Percentiles rank a stretch among this genome's conserved stretches.
Conservation (phyloP, 2,329 filamentous ascomycete genomes). For the Monosporascus cannonballus region DNA sequence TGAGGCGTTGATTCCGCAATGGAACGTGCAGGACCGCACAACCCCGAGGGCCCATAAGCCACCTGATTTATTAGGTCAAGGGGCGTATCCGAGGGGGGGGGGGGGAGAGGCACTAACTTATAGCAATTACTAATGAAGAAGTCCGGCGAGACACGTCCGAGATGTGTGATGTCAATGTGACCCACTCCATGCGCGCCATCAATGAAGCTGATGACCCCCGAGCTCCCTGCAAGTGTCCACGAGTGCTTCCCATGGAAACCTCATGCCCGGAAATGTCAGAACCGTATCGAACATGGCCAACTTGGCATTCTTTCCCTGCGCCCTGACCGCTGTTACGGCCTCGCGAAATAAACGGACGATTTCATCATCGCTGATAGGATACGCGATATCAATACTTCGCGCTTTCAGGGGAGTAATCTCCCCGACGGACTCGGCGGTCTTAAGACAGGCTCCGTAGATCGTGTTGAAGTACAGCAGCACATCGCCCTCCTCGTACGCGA, state of each 20-base stretch:
- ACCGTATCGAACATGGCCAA: conserved; percentile 65
- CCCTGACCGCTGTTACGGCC: conserved; percentile 28
- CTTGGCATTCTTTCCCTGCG: conserved; percentile 45
- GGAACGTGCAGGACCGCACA: conserved; percentile 65
- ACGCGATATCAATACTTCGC: no score
- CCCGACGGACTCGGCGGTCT: no score
- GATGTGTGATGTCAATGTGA: conserved; percentile 52
- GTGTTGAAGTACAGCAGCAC: conserved; percentile 59
- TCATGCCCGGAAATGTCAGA: conserved; percentile 58
- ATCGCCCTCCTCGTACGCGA: conserved; percentile 52
- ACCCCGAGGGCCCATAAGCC: conserved; percentile 63
- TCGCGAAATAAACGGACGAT: no score
- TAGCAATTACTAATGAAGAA: conserved; percentile 67
- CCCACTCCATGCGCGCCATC: conserved; percentile 69
- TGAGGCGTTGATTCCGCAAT: conserved; percentile 54
- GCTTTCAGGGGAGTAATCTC: no score
- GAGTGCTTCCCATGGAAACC: conserved; percentile 61
- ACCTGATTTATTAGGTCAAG: conserved; percentile 28
- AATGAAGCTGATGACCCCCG: conserved; percentile 52
- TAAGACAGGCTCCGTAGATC: conserved; percentile 48
- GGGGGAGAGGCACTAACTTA: conserved; percentile 33
- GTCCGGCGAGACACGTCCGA: conserved; percentile 55
- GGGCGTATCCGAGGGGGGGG: no score
- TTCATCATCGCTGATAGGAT: no score
- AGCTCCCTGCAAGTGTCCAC: conserved; percentile 48